phyloP scores from a whole-genome alignment of 495 filamentous ascomycete genomes.

The Astrothelium subdiscretum region DNA sequence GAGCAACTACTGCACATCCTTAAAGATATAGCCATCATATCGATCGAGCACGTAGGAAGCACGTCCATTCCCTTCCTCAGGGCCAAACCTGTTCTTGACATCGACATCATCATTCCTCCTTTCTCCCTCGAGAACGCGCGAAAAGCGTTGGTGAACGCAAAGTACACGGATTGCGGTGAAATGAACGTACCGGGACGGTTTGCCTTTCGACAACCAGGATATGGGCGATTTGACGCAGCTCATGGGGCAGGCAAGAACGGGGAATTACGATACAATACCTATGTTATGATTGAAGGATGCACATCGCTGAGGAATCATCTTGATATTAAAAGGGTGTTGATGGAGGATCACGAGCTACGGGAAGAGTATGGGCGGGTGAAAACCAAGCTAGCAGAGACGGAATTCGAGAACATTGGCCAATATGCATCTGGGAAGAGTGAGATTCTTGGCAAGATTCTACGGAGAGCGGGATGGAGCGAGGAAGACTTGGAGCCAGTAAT shows the following conservation, averaged over 20 bases:
- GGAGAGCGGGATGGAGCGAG: conserved; percentile 6
- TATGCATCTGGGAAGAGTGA: conserved; percentile 14
- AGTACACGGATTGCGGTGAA: conserved; percentile 16
- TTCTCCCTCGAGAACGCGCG: conserved; percentile 4
- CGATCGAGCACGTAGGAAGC: conserved; percentile 26
- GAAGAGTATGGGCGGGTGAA: conserved; percentile 20
- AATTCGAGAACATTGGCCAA: background rate
- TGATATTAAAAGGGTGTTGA: conserved; percentile 11
- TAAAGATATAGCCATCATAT: background rate
- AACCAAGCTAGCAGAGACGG: background rate
- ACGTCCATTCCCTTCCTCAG: conserved; percentile 21
- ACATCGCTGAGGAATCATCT: conserved; percentile 16
- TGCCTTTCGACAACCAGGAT: conserved; percentile 9
- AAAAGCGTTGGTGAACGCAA: conserved; percentile 6
- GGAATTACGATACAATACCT: conserved; percentile 9
- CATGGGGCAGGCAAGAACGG: background rate
- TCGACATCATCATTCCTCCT: conserved; percentile 20
- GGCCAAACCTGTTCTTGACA: conserved; percentile 26
- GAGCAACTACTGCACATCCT: conserved; percentile 9
- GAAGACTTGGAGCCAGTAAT: conserved; percentile 9
- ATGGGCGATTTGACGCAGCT: background rate
- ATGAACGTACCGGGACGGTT: conserved; percentile 14
- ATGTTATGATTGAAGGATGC: conserved; percentile 16
- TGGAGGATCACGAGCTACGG: conserved; percentile 7
- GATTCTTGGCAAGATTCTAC: conserved; percentile 14